Conservation (phyloP, 331 rosid species). For the Ulmus americana region DNA sequence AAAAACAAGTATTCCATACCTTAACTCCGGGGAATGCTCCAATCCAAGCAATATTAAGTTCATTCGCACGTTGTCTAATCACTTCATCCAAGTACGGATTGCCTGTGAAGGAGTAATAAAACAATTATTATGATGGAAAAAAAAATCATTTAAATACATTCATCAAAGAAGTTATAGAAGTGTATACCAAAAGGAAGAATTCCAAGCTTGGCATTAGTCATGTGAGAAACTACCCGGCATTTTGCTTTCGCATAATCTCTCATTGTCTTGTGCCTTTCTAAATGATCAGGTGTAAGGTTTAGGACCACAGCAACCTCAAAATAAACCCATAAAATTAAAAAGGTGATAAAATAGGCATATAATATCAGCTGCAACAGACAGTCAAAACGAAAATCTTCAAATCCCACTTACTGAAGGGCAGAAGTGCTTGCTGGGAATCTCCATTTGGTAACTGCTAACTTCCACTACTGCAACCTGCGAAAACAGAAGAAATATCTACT, state of each 20-base stretch:
- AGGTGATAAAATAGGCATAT: background rate
- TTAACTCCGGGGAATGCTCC: slow-evolving; percentile 28
- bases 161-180: background rate
- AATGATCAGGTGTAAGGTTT: slow-evolving; percentile 37
- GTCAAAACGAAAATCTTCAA: background rate
- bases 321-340: background rate
- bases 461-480: slow-evolving; percentile 31
- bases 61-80: slow-evolving; percentile 1
- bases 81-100: slow-evolving; percentile 27
- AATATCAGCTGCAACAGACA: background rate
- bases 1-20: slow-evolving; percentile 18
- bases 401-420: slow-evolving; percentile 29
- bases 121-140: background rate
- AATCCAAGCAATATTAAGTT: slow-evolving; percentile 32
- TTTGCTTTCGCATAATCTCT: slow-evolving; percentile 21
- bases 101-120: slow-evolving; percentile 11
- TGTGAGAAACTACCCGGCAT: slow-evolving; percentile 24
- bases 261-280: slow-evolving; percentile 33
- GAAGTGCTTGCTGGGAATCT: slow-evolving; percentile 28
- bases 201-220: slow-evolving; percentile 24
- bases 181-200: slow-evolving; percentile 26
- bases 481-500: background rate
- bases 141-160: background rate
- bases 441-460: slow-evolving; percentile 38
- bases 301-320: slow-evolving; percentile 30